Evolutionary conservation across 108 stramenopile species (phyloP).

Genomic region (Nitzschia sp.): DNA sequence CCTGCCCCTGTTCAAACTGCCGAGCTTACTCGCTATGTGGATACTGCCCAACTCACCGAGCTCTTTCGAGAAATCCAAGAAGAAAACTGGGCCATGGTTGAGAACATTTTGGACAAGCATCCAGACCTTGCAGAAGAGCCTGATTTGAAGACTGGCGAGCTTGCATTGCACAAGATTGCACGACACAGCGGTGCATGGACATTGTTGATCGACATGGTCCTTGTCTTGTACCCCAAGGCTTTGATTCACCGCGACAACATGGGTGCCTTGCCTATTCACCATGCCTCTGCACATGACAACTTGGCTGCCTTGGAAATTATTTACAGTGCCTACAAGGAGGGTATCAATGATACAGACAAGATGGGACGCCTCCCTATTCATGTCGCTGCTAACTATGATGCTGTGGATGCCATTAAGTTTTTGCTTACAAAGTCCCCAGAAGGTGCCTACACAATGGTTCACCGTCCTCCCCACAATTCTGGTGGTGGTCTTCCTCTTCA

Average conservation of each 20-base stretch:
- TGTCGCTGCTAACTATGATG: conserved; percentile 83
- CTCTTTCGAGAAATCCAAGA: conserved; percentile 67
- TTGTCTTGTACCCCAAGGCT: conserved; percentile 85
- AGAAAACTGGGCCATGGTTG: conserved; percentile 88
- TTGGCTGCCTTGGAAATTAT: conserved; percentile 82
- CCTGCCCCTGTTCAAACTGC: neutral
- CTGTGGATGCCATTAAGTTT: conserved; percentile 84
- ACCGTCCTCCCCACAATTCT: conserved; percentile 63
- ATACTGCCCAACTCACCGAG: conserved; percentile 38
- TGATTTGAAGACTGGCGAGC: conserved; percentile 72
- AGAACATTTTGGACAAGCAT: conserved; percentile 81
- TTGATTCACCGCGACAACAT: conserved; percentile 81
- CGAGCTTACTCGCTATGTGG: conserved; percentile 16
- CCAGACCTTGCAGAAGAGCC: conserved; percentile 78
- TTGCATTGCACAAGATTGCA: conserved; percentile 83
- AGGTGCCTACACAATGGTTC: conserved; percentile 78
- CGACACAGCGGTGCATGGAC: conserved; percentile 79
- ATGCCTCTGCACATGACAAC: conserved; percentile 80
- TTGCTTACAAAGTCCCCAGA: conserved; percentile 75
- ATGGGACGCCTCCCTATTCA: conserved; percentile 83
- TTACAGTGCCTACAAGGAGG: conserved; percentile 86
- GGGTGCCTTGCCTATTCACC: conserved; percentile 87
- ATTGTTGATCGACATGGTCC: conserved; percentile 82
- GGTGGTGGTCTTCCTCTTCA: conserved; percentile 83
- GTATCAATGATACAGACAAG: conserved; percentile 76